phyloP scores from a whole-genome alignment of 169 alveolate species.

The Theileria sp. region DNA sequence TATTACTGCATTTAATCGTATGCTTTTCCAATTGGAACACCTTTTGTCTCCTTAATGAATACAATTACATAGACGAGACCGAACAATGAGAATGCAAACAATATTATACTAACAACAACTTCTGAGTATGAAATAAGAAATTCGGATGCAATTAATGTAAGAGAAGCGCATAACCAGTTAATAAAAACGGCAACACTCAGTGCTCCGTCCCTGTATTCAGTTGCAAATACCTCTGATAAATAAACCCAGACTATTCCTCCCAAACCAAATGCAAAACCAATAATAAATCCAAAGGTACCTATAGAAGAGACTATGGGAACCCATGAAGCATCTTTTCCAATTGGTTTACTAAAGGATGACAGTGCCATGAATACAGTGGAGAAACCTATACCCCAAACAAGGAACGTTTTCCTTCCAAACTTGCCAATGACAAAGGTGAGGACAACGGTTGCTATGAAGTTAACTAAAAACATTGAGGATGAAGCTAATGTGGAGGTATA shows the following conservation, averaged over 20 bases:
- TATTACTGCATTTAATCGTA: conserved; percentile 14
- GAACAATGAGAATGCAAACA: conserved; percentile 66
- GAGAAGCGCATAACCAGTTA: conserved; percentile 79
- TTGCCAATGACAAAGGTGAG: conserved; percentile 74
- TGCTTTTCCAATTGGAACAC: conserved; percentile 74
- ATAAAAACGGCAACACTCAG: conserved; percentile 73
- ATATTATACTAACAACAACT: conserved; percentile 63
- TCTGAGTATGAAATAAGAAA: conserved; percentile 62
- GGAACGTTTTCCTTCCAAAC: conserved; percentile 77
- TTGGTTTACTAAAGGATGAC: conserved; percentile 67
- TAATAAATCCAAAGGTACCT: conserved; percentile 73
- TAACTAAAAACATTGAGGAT: conserved; percentile 58
- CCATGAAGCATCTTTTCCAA: conserved; percentile 1
- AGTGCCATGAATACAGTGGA: conserved; percentile 46
- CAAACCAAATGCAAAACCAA: conserved; percentile 80
- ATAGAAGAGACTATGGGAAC: conserved; percentile 42
- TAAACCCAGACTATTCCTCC: conserved; percentile 85
- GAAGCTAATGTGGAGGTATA: conserved; percentile 64
- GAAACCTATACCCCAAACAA: conserved; percentile 69
- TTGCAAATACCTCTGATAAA: conserved; percentile 79
- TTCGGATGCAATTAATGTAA: conserved; percentile 77
- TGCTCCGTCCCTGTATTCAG: conserved; percentile 81
- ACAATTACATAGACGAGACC: conserved; percentile 61
- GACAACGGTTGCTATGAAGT: conserved; percentile 69
- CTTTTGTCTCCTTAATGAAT: conserved; percentile 82